phyloP scores from a whole-genome alignment of 192 early-diverging fungal species.

The Gigaspora rosea region DNA sequence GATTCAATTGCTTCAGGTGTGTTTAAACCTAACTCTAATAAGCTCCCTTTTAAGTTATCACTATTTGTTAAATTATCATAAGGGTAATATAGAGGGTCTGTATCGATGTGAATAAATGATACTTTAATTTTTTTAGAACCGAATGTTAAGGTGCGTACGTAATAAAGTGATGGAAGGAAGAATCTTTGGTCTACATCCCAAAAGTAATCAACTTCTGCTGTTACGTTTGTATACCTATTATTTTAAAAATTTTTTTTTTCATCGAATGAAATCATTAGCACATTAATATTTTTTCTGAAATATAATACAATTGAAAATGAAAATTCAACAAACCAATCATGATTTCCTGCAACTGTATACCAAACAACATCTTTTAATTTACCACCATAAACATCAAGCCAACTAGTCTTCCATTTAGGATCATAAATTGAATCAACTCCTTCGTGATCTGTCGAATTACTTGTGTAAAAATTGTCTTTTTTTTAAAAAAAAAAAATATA shows the following conservation, averaged over 20 bases:
- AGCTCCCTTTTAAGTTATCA: too few relatives aligned
- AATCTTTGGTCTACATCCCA: background rate
- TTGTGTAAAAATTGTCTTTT: slow-evolving; percentile 29
- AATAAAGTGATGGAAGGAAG: slow-evolving; percentile 23
- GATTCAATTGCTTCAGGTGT: background rate
- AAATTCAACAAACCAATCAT: slow-evolving; percentile 22
- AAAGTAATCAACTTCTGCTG: slow-evolving; percentile 26
- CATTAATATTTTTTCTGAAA: background rate
- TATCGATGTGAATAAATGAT: too few relatives aligned
- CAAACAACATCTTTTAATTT: slow-evolving; percentile 7
- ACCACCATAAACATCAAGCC: slow-evolving; percentile 26
- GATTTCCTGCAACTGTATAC: slow-evolving; percentile 29
- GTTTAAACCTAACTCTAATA: too few relatives aligned
- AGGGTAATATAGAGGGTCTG: too few relatives aligned
- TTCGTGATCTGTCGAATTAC: slow-evolving; percentile 1
- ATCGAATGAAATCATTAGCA: too few relatives aligned
- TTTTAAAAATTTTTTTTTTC: background rate
- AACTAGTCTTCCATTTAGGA: slow-evolving; percentile 17
- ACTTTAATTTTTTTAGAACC: background rate
- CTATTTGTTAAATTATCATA: too few relatives aligned
- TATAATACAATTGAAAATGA: background rate
- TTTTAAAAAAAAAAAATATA: background rate
- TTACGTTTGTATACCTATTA: slow-evolving; percentile 22
- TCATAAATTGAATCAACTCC: slow-evolving; percentile 13
- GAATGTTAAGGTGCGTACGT: slow-evolving; percentile 12